Evolutionary conservation across 352 stramenopile genomes (phyloP).

Genomic region (Thraustotheca clavata): DNA sequence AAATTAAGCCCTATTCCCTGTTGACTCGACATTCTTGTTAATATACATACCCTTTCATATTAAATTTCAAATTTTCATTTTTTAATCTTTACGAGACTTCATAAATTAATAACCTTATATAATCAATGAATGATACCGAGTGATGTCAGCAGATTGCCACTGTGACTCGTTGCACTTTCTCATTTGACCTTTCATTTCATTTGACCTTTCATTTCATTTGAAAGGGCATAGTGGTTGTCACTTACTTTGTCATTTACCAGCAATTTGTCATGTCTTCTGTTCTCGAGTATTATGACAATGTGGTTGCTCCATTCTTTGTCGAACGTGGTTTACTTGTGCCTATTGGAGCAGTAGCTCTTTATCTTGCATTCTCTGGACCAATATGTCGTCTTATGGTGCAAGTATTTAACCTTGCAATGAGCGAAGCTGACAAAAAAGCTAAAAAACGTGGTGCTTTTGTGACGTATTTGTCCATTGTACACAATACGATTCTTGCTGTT

Average conservation of each 20-base stretch:
- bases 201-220: not conserved
- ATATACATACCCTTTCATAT: not conserved
- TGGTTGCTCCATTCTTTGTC: constrained; percentile 15
- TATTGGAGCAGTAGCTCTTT: not conserved
- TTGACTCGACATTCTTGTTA: not conserved
- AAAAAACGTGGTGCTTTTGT: constrained; percentile 6
- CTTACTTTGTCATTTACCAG: not conserved
- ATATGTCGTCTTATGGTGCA: constrained; percentile 10
- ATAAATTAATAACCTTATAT: not conserved
- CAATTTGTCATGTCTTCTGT: not conserved
- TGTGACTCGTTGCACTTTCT: constrained; percentile 7
- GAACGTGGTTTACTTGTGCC: constrained; percentile 1
- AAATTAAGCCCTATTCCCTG: not conserved
- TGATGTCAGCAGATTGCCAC: not conserved
- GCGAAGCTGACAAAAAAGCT: constrained; percentile 3
- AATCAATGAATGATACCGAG: not conserved
- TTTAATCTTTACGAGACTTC: not conserved
- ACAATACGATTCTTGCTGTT: constrained; percentile 13
- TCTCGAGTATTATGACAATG: constrained; percentile 3
- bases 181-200: constrained; percentile 5
- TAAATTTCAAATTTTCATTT: not conserved
- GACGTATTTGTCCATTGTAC: constrained; percentile 3
- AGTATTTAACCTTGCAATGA: constrained; percentile 11
- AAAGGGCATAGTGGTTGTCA: not conserved
- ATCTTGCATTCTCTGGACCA: constrained; percentile 10